Evolutionary conservation across 1,139 yeast genomes (phyloP), one percentile per base, ranked within the genome.

Genomic region (Yamadazyma sp.): DNA sequence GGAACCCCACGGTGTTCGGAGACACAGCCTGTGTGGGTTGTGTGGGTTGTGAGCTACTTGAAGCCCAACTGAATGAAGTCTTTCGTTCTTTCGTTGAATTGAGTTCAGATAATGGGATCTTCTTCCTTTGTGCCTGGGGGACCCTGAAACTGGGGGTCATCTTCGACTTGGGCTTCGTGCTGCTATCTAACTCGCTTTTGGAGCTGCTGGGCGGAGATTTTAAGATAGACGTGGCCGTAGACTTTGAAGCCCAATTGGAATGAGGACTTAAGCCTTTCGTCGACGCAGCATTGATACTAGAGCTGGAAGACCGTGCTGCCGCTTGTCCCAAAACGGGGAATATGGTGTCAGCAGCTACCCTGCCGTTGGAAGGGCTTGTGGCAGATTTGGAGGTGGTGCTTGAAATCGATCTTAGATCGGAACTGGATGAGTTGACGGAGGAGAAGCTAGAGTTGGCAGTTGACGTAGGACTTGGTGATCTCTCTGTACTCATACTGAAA

Each of bases 201-300:
- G n/a, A n/a, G n/a, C n/a, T n/a, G n/a, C n/a, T n/a, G 15, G 6
- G 37, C 38, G 2, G 13, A 15, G 20, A 8, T 3, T 13, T 15
- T 9, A n/a, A n/a, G n/a, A n/a, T n/a, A n/a, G 31, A 29, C 16
- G 31, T 9, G 12, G 14, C 23, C 3, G 23, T 6, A 4, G 58
- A 39, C 32, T 48, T 47, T 0, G 59, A 43, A 0, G 67, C 68
- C 69, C 70, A 63, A 31, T 55, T 62, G 4, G 63, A 62, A 40
- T 50, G 56, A 2, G 67, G 61, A 44, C 65, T 59, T 10, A 62
- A 47, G 2, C 63, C 63, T 11, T 22, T 31, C 16, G 24, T 18
- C 20, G 29, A 26, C 6, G 16, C 11, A 26, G 16, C 29, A 9
- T 26, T 15, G 15, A 12, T 13, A 13, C 25, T 26, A 13, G 17